These are phyloP conservation scores for Neonectria magnoliae DNA, from an alignment of 2,329 filamentous ascomycete species.

Conservation along the genomic window DNA sequence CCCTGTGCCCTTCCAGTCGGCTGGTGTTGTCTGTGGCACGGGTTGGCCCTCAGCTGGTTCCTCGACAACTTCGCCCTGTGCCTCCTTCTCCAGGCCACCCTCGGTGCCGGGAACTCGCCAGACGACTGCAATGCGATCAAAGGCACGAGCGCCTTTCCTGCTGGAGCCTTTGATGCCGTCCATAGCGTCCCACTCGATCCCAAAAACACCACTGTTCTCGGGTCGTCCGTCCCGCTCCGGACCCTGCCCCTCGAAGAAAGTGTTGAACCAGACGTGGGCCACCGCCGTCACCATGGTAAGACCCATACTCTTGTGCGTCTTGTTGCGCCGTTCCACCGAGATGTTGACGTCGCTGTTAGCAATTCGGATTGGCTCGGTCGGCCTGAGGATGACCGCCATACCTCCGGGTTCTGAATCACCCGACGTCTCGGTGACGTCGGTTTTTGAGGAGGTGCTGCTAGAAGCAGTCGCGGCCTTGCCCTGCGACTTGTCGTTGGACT, in stretches of 20 bases:
- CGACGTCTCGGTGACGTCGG: conserved; percentile 29
- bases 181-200: conserved; percentile 73
- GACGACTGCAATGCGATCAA: conserved; percentile 85
- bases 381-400: conserved; percentile 81
- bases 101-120: conserved; percentile 68
- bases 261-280: conserved; percentile 97
- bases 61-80: conserved; percentile 61
- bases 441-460: conserved; percentile 28
- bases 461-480: conserved; percentile 27
- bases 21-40: conserved; percentile 74
- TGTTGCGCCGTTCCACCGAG: conserved; percentile 86
- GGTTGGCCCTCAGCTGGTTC: conserved; percentile 74
- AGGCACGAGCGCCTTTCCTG: conserved; percentile 81
- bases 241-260: conserved; percentile 87
- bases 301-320: conserved; percentile 78
- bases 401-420: conserved; percentile 66
- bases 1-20: conserved; percentile 78
- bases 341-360: conserved; percentile 90
- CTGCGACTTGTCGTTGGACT: conserved; percentile 35
- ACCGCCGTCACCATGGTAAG: conserved; percentile 92
- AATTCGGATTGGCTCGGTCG: conserved; percentile 73
- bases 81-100: conserved; percentile 53
- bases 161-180: conserved; percentile 94
- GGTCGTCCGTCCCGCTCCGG: conserved; percentile 74
- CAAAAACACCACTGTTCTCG: conserved; percentile 72